Conservation (phyloP, 164 flowering plant species). For the Warburgia ugandensis region DNA sequence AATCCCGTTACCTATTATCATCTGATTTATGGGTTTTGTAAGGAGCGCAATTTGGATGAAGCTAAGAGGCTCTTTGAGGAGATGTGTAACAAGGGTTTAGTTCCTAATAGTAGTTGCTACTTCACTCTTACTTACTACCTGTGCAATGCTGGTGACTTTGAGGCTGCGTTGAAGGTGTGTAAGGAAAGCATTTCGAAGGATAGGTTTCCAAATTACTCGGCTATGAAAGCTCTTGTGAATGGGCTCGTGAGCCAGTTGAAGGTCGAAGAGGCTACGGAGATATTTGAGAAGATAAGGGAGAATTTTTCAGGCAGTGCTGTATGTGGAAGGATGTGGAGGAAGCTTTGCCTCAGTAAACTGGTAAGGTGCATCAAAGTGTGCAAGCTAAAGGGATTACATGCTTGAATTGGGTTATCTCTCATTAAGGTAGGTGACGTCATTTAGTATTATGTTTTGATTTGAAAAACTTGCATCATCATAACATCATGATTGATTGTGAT, state of each 20-base stretch:
- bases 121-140: conserved; percentile 50
- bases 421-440: no score
- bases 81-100: conserved; percentile 37
- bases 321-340: conserved; percentile 72
- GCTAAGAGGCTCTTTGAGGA: no score
- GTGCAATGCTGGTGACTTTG: conserved; percentile 53
- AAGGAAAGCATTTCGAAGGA: conserved; percentile 46
- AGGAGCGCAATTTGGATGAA: conserved; percentile 56
- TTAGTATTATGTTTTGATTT: no score
- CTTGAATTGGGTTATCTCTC: no score
- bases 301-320: conserved; percentile 37
- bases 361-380: no score
- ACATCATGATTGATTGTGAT: no score
- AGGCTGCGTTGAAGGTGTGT: conserved; percentile 39
- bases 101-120: conserved; percentile 44
- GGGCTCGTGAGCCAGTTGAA: conserved; percentile 58
- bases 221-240: conserved; percentile 59
- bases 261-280: conserved; percentile 53
- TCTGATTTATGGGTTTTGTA: conserved; percentile 69
- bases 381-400: no score
- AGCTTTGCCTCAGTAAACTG: no score
- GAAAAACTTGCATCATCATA: no score
- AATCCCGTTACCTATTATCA: conserved; percentile 43
- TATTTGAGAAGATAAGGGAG: conserved; percentile 53
- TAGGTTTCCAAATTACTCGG: conserved; percentile 61